Evolutionary conservation across 2,329 filamentous ascomycete genomes (phyloP), one percentile per base, ranked within the genome.

Genomic region (Aspergillus versicolor): DNA sequence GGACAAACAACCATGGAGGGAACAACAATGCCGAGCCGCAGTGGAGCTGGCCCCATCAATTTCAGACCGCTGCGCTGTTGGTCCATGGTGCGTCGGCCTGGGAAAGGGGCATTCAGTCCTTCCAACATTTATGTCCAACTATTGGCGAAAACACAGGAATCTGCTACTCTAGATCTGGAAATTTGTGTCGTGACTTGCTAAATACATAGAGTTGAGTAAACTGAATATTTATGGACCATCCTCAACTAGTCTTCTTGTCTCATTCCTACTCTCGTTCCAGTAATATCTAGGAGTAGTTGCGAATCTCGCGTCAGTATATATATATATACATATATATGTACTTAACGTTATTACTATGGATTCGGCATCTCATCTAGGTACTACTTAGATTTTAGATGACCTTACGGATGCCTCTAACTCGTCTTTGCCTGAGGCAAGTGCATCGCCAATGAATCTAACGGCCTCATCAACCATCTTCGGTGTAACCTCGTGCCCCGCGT

Each of bases 401-500:
- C 71, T 67, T 45, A 73, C 71, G 13, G 64, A 69, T n/a, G 57
- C 54, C 42, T 59, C 30, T 21, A 19, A 13, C 12, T 49, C 58
- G 17, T 66, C 64, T n/a, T 63, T 61, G 22, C 60, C 63, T 7
- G 62, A 59, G 19, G 72, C 69, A 47, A 79, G 60, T n/a, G 71
- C 73, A 34, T 78, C 74, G 30, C 70, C 68, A 34, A 87, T 75
- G 70, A 84, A 87, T 1, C 76, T 73, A 43, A 84, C 75, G 15
- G 83, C 82, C 60, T 82, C 79, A 34, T 78, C 74, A 17, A 81
- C 75, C 85, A 88, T 87, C 8, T 68, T 70, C 0, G 74, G 71
- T 1, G 82, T 84, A 57, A 85, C 82, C 42, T 85, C 82, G 68
- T 88, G 85, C 0, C 81, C 82, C 2, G 82, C 83, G 6, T 76